These are phyloP conservation scores for Chaetothyriales sp. DNA, from an alignment of 2,329 filamentous ascomycete genomes.

Conservation along the genomic window DNA sequence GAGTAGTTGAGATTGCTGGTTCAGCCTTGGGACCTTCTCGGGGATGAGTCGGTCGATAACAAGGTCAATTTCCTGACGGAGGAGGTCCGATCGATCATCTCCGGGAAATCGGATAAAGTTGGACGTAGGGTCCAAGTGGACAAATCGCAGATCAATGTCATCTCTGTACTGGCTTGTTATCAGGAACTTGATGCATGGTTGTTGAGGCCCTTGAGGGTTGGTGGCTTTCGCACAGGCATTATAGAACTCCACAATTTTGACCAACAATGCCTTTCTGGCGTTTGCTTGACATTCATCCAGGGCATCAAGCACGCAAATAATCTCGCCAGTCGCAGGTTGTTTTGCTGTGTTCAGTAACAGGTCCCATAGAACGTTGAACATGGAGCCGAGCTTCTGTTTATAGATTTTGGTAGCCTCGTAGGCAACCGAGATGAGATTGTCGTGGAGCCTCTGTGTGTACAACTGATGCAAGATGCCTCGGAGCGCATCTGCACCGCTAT, in stretches of 20 bases:
- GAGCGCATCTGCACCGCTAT: conserved; percentile 13
- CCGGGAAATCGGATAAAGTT: conserved; percentile 8
- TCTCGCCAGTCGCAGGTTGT: conserved; percentile 8
- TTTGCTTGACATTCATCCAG: conserved; percentile 1
- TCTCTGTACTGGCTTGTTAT: not conserved
- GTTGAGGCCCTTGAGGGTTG: not conserved
- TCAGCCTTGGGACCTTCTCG: conserved; percentile 1
- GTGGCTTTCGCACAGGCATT: not conserved
- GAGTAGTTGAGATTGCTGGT: not conserved
- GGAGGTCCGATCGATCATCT: conserved; percentile 11
- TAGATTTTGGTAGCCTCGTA: conserved; percentile 2
- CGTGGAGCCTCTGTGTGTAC: conserved; percentile 9
- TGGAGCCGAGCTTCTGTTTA: conserved; percentile 3
- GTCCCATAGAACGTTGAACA: conserved; percentile 12
- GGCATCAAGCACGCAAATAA: conserved; percentile 7
- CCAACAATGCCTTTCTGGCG: not conserved
- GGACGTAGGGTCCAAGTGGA: not conserved
- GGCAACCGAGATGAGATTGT: conserved; percentile 6
- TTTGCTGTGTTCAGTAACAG: conserved; percentile 7
- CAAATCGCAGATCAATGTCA: not conserved
- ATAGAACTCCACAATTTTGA: not conserved
- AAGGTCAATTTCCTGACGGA: conserved; percentile 14
- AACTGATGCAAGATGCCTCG: conserved; percentile 20
- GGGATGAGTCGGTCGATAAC: conserved; percentile 12
- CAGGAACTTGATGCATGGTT: not conserved